Evolutionary conservation across 2,329 filamentous ascomycete species (phyloP).

Genomic region (Aspergillus sclerotialis): DNA sequence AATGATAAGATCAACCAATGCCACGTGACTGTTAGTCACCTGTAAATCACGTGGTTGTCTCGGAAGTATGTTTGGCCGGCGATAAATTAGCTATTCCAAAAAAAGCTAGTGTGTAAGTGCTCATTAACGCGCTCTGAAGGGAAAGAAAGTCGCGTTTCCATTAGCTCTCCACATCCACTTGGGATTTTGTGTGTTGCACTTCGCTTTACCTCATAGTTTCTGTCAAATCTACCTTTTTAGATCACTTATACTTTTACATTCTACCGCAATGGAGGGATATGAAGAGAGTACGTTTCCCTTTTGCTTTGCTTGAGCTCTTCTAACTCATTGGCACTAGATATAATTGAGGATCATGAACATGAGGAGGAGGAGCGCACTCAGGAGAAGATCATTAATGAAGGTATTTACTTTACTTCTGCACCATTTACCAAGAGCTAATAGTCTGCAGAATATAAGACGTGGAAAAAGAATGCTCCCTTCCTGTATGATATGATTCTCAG

Average conservation of each 20-base stretch:
- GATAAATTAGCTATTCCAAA: slow-evolving; percentile 14
- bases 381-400: slow-evolving; percentile 91
- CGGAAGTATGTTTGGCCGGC: slow-evolving; percentile 6
- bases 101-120: slow-evolving; percentile 17
- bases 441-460: slow-evolving; percentile 86
- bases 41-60: too few species aligned
- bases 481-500: slow-evolving; percentile 97
- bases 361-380: slow-evolving; percentile 69
- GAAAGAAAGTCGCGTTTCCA: slow-evolving; percentile 22
- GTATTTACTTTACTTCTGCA: slow-evolving; percentile 34
- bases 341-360: slow-evolving; percentile 35
- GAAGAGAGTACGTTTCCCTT: slow-evolving; percentile 22
- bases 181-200: neutral
- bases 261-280: slow-evolving; percentile 25
- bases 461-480: slow-evolving; percentile 99
- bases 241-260: too few species aligned
- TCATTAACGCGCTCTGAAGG: slow-evolving; percentile 30
- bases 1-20: too few species aligned
- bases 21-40: too few species aligned
- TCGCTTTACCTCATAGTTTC: neutral
- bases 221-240: slow-evolving; percentile 2
- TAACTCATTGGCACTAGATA: slow-evolving; percentile 18
- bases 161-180: too few species aligned
- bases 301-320: slow-evolving; percentile 8
- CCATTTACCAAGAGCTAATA: neutral